These are phyloP conservation scores for Geotrichum siamense DNA, from an alignment of 1,139 yeast genomes.

Conservation along the genomic window DNA sequence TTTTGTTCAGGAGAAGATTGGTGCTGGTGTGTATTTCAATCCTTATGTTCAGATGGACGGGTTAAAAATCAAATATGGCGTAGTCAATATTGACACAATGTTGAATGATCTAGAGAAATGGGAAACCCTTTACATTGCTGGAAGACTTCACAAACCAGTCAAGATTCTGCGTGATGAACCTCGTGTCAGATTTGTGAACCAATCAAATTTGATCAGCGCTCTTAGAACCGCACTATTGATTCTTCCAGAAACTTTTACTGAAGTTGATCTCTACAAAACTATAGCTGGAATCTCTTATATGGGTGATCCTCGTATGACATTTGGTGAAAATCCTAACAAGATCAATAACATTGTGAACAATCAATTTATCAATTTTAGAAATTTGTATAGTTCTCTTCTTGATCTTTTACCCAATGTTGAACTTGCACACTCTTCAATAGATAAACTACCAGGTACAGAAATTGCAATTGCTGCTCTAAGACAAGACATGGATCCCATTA, in stretches of 20 bases:
- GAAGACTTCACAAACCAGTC: conserved; percentile 91
- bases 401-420: conserved; percentile 39
- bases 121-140: conserved; percentile 83
- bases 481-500: conserved; percentile 35
- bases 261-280: conserved; percentile 60
- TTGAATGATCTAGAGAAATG: conserved; percentile 69
- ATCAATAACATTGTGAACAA: conserved; percentile 75
- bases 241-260: conserved; percentile 49
- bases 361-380: conserved; percentile 62
- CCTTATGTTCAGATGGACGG: conserved; percentile 71
- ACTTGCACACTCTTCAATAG: conserved; percentile 22
- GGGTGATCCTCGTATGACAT: conserved; percentile 83
- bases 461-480: conserved; percentile 29
- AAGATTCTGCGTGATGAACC: conserved; percentile 61
- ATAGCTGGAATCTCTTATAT: conserved; percentile 76
- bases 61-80: conserved; percentile 75
- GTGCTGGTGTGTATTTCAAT: conserved; percentile 90
- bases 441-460: conserved; percentile 22
- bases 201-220: conserved; percentile 71
- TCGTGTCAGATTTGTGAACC: conserved; percentile 57
- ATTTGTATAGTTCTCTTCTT: conserved; percentile 63
- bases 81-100: conserved; percentile 56
- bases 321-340: conserved; percentile 89
- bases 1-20: conserved; percentile 52
- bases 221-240: conserved; percentile 63